These are phyloP conservation scores for Suillus subluteus DNA, from an alignment of 768 basidiomycete species.

Conservation along the genomic window DNA sequence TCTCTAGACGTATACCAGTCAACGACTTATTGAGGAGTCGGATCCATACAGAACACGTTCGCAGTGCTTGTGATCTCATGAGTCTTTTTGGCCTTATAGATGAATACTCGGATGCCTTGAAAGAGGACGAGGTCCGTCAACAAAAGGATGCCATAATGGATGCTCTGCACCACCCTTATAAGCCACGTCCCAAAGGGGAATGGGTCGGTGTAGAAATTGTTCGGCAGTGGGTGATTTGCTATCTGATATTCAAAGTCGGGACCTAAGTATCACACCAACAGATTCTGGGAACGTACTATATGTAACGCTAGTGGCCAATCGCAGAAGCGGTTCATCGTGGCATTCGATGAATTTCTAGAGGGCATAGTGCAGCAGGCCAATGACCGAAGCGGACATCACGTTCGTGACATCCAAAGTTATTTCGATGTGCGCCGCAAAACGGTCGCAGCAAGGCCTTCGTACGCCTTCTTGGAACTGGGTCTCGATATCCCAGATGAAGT, in stretches of 20 bases:
- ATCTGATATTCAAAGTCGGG: neutral
- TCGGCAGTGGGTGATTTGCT: constrained; percentile 13
- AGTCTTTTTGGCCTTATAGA: constrained; percentile 35
- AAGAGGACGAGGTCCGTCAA: neutral
- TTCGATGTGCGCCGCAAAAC: constrained; percentile 44
- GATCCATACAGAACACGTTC: constrained; percentile 13
- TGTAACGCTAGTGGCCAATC: constrained; percentile 12
- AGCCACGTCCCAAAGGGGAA: constrained; percentile 13
- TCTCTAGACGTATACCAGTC: too few species aligned
- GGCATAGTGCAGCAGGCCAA: constrained; percentile 46
- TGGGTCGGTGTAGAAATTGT: constrained; percentile 12
- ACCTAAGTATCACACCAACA: neutral
- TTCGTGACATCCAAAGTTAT: constrained; percentile 46
- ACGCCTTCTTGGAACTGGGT: constrained; percentile 40
- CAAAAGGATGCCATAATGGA: constrained; percentile 14
- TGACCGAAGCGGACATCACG: constrained; percentile 37
- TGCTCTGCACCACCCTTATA: constrained; percentile 9
- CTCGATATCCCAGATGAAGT: constrained; percentile 45
- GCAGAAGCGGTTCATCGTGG: constrained; percentile 41
- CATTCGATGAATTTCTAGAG: constrained; percentile 39
- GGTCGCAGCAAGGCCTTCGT: constrained; percentile 44
- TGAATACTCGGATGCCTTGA: constrained; percentile 32
- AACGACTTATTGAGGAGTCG: too few species aligned
- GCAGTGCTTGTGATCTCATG: constrained; percentile 36
- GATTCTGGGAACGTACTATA: constrained; percentile 15